Percentiles rank a stretch among this genome's conserved stretches.
Evolutionary conservation across 768 basidiomycete species (phyloP).

Genomic region (Auriscalpium microsporum): DNA sequence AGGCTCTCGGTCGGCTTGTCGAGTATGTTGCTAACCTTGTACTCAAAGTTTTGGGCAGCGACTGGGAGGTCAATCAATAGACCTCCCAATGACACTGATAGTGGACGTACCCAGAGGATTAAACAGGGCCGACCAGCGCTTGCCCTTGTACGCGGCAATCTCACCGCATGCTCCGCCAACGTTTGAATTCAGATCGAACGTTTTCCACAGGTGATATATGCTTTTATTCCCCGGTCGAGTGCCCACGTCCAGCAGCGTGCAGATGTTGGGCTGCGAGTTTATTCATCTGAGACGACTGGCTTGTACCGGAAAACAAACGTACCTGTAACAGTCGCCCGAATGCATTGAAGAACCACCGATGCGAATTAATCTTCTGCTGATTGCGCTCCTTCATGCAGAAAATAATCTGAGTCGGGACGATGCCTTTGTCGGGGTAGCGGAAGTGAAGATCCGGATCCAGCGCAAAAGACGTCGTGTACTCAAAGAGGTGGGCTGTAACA

Average conservation of each 20-base stretch:
- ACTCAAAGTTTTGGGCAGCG: slow-evolving; percentile 94
- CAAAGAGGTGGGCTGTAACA: slow-evolving; percentile 72
- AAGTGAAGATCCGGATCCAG: slow-evolving; percentile 76
- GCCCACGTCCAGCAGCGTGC: slow-evolving; percentile 89
- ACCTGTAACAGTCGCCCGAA: slow-evolving; percentile 78
- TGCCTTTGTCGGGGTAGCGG: slow-evolving; percentile 85
- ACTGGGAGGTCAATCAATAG: slow-evolving; percentile 33
- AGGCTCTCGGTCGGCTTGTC: slow-evolving; percentile 85
- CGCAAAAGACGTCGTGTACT: slow-evolving; percentile 78
- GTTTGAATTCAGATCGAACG: slow-evolving; percentile 84
- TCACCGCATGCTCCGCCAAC: slow-evolving; percentile 98
- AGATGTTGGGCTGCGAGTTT: slow-evolving; percentile 70
- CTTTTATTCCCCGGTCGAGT: slow-evolving; percentile 84
- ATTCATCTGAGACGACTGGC: too few species aligned
- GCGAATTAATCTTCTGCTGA: slow-evolving; percentile 94
- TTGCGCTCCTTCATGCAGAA: slow-evolving; percentile 91
- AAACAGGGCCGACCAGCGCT: slow-evolving; percentile 69
- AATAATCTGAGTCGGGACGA: slow-evolving; percentile 90
- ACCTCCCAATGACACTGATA: not conserved
- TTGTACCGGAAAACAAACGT: slow-evolving; percentile 9
- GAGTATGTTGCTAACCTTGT: slow-evolving; percentile 85
- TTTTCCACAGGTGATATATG: slow-evolving; percentile 93
- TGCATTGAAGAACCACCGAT: slow-evolving; percentile 97
- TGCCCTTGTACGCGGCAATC: slow-evolving; percentile 87
- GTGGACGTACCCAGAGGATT: slow-evolving; percentile 70